Percentiles rank a stretch among this genome's conserved stretches.
Evolutionary conservation across 75 land plant genomes (phyloP).

Genomic region (Selaginella tamariscina): DNA sequence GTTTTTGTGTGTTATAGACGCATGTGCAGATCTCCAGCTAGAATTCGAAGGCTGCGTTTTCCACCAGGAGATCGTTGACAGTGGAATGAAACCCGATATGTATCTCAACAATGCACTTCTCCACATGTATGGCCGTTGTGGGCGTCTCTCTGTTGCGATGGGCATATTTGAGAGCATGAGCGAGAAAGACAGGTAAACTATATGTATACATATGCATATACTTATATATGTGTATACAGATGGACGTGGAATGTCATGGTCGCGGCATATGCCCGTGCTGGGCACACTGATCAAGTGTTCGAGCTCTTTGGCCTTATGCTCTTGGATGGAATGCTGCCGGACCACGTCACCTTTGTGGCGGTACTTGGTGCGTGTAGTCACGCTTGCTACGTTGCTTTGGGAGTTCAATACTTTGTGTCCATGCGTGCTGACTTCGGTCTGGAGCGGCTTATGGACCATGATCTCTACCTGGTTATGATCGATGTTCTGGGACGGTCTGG

Average conservation of each 20-base stretch:
- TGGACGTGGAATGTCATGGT: slow-evolving; percentile 8
- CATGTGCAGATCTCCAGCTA: slow-evolving; percentile 12
- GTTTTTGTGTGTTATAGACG: slow-evolving; percentile 15
- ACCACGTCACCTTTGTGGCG: background rate
- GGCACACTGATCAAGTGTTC: background rate
- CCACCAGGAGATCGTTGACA: background rate
- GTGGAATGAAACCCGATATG: background rate
- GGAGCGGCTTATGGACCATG: background rate
- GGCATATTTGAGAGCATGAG: background rate
- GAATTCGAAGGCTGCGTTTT: background rate
- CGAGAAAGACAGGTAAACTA: background rate
- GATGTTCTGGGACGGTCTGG: slow-evolving; percentile 12
- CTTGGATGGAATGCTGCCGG: background rate
- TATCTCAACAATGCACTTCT: background rate
- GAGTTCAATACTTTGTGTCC: background rate
- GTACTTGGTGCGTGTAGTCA: slow-evolving; percentile 2
- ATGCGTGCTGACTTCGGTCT: background rate
- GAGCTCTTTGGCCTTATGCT: background rate
- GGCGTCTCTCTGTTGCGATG: background rate
- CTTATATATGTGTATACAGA: too few species aligned
- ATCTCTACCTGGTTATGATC: background rate
- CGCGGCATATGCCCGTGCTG: background rate
- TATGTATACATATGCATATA: too few species aligned
- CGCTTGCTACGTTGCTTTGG: background rate
- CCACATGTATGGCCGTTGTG: slow-evolving; percentile 6